Percentiles rank a stretch among this genome's conserved stretches.
Evolutionary conservation across 768 basidiomycete genomes (phyloP).

Genomic region (Leccinum disarticulatum): DNA sequence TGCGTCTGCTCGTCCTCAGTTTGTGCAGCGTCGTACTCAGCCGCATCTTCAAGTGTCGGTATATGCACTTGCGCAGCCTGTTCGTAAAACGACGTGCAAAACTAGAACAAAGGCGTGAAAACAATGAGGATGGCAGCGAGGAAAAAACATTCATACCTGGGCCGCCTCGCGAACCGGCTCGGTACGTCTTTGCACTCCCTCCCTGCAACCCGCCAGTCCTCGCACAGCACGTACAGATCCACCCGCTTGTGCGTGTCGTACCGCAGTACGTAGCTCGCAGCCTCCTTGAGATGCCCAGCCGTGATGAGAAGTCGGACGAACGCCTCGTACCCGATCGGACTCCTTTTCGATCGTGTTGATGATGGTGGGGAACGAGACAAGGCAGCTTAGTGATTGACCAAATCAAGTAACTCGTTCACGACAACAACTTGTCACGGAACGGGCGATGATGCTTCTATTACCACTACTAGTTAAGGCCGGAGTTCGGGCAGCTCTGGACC

Average conservation of each 20-base stretch:
- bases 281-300: conserved; percentile 75
- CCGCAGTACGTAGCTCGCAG: conserved; percentile 69
- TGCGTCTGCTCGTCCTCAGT: conserved; percentile 47
- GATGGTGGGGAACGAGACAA: too few relatives aligned
- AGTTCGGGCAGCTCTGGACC: too few relatives aligned
- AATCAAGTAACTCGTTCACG: too few relatives aligned
- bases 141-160: conserved; percentile 48
- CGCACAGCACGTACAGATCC: conserved; percentile 87
- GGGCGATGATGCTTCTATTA: too few relatives aligned
- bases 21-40: conserved; percentile 58
- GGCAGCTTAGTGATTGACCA: too few relatives aligned
- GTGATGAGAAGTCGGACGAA: conserved; percentile 80
- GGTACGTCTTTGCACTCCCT: conserved; percentile 89
- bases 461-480: too few relatives aligned
- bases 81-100: conserved; percentile 97
- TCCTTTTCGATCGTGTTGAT: too few relatives aligned
- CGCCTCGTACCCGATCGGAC: conserved; percentile 91
- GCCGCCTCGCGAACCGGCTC: conserved; percentile 90
- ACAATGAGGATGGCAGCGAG: neutral
- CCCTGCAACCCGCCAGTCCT: conserved; percentile 87
- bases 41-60: conserved; percentile 63
- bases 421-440: too few relatives aligned
- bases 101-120: conserved; percentile 46
- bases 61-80: conserved; percentile 87
- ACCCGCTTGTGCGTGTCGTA: conserved; percentile 83